Base-by-base conservation (phyloP, 805 yeast species). In the Wickerhamiella cacticola region DNA sequence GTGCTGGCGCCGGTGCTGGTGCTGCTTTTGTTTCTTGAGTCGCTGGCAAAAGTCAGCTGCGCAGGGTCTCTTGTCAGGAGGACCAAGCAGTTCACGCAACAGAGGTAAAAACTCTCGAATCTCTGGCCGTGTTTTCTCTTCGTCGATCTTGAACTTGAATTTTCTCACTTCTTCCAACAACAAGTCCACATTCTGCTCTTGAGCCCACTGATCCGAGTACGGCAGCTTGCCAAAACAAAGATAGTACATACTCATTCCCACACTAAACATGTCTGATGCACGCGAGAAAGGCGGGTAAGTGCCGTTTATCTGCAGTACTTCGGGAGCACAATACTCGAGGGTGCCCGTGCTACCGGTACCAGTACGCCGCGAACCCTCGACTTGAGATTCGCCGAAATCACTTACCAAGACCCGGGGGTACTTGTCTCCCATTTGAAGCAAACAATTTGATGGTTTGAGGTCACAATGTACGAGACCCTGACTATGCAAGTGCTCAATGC, bases 261-360 rank as follows among this genome's bases (percentile, higher is more conserved):
- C 61, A 0, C 94, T 81, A 59, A 82, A 87, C 47, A 84, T 72
- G 62, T 87, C 96, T 23, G 94, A 78, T 33, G 77, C 73, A 57
- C 73, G 77, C 4, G 80, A 74, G 57, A 83, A 87, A 34, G 82
- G 78, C 13, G 69, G 68, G 18, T 73, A 67, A 16, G 55, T 53
- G 5, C 66, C 73, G 1, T 59, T 52, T 41, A 48, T 54, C 24
- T 68, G 59, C 55, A 85, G 70, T 9, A 83, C 68, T 55, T 86
- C 95, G 0, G 96, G 96, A 0, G 95, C 95, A 18, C 86, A 79
- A 56, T 78, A 87, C 57, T 86, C 96, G 6, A 86, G 58, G 0
- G 96, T 87, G 0, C 96, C 96, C 0, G 96, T 87, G 38, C 79
- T 75, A 0, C 96, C 96, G 4, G 87, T 79, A 1, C 88, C 79